phyloP scores from a whole-genome alignment of 257 asterid species.

The Nicotiana paniculata region DNA sequence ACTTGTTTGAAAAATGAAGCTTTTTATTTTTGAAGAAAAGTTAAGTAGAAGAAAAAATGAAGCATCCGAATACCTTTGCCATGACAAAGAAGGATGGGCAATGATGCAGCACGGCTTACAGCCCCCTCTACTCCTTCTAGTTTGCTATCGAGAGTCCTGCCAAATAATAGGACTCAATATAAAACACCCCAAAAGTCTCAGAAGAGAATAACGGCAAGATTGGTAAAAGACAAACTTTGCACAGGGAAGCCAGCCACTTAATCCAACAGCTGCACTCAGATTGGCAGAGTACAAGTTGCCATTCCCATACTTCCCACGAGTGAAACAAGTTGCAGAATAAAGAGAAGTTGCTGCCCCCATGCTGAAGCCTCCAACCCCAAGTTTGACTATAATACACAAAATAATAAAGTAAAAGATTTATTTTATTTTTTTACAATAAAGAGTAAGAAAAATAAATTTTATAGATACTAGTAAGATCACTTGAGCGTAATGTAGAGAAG shows the following conservation, averaged over 20 bases:
- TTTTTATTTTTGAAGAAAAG: not conserved
- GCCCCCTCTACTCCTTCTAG: slow-evolving; percentile 52
- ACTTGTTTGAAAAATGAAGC: not conserved
- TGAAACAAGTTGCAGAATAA: slow-evolving; percentile 69
- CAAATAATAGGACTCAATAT: not conserved
- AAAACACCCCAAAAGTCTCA: not conserved
- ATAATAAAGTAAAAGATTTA: not conserved
- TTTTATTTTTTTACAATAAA: not conserved
- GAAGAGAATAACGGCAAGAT: slow-evolving; percentile 4
- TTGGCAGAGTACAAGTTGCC: slow-evolving; percentile 55
- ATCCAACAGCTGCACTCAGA: slow-evolving; percentile 70
- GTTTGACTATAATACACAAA: slow-evolving; percentile 50
- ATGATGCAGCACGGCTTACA: slow-evolving; percentile 60
- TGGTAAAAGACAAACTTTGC: slow-evolving; percentile 47
- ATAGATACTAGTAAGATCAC: not conserved
- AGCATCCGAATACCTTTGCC: slow-evolving; percentile 50
- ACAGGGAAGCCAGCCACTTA: slow-evolving; percentile 97
- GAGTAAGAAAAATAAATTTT: not conserved
- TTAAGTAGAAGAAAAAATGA: not conserved
- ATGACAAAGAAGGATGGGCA: slow-evolving; percentile 80
- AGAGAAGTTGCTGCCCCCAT: slow-evolving; percentile 91
- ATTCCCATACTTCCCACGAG: slow-evolving; percentile 55
- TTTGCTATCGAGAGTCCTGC: slow-evolving; percentile 50
- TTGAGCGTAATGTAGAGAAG: not conserved
- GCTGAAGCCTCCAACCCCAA: slow-evolving; percentile 89